These are phyloP conservation scores for Tetracladium marchalianum DNA, from an alignment of 495 filamentous ascomycete species.

Conservation along the genomic window DNA sequence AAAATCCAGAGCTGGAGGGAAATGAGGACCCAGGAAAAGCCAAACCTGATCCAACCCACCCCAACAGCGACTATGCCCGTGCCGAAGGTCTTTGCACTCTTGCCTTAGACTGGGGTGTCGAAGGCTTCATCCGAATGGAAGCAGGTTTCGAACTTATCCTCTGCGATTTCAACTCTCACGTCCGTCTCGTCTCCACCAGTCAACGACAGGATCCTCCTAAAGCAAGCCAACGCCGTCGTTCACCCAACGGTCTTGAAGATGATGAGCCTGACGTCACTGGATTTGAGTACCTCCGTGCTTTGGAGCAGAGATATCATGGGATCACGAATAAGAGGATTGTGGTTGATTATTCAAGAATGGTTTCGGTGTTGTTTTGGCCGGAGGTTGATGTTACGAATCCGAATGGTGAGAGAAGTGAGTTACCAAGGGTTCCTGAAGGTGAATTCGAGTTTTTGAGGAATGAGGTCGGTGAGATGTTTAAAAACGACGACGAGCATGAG, in stretches of 20 bases:
- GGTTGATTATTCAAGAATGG: conserved; percentile 53
- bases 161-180: conserved; percentile 39
- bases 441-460: conserved; percentile 29
- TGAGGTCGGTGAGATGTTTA: conserved; percentile 32
- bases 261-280: not conserved
- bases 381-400: conserved; percentile 42
- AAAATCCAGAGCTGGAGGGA: conserved; percentile 19
- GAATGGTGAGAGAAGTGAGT: conserved; percentile 19
- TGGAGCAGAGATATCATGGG: conserved; percentile 46
- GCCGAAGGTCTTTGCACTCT: conserved; percentile 42
- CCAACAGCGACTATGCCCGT: conserved; percentile 29
- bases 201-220: conserved; percentile 1
- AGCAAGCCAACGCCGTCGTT: not conserved
- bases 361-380: conserved; percentile 46
- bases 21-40: not conserved
- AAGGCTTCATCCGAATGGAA: conserved; percentile 58
- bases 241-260: not conserved
- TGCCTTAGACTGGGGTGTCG: conserved; percentile 39
- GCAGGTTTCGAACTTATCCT: conserved; percentile 61
- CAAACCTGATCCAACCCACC: not conserved
- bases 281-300: conserved; percentile 30
- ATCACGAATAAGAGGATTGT: conserved; percentile 42
- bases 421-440: conserved; percentile 35
- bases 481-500: conserved; percentile 1
- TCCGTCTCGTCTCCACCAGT: conserved; percentile 10